phyloP scores from a whole-genome alignment of 2,329 filamentous ascomycete genomes.

The Alternaria metachromatica region DNA sequence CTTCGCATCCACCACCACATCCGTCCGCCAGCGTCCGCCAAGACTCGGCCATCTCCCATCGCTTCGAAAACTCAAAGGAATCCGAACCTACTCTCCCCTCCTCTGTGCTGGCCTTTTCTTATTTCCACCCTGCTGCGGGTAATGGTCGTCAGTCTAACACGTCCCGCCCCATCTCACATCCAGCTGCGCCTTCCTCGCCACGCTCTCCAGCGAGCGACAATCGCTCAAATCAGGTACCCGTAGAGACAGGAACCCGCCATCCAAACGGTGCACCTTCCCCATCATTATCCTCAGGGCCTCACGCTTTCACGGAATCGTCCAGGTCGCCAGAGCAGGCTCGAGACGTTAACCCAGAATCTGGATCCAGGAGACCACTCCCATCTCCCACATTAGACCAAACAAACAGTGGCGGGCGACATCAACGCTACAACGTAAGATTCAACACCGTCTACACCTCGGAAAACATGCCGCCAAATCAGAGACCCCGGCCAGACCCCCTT shows the following conservation, averaged over 20 bases:
- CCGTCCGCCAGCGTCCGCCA: conserved; percentile 19
- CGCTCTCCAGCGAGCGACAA: conserved; percentile 7
- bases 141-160: conserved; percentile 18
- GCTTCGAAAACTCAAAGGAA: conserved; percentile 23
- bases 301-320: conserved; percentile 3
- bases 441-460: conserved; percentile 24
- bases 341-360: conserved; percentile 11
- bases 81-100: conserved; percentile 14
- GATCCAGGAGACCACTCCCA: conserved; percentile 9
- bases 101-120: conserved; percentile 19
- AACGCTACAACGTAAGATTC: conserved; percentile 37
- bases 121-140: conserved; percentile 6
- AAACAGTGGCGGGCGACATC: conserved; percentile 21
- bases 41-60: conserved; percentile 27
- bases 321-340: conserved; percentile 20
- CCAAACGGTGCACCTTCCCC: conserved; percentile 12
- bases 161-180: conserved; percentile 10
- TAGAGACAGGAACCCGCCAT: conserved; percentile 5
- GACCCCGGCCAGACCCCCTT: conserved; percentile 22
- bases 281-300: conserved; percentile 2
- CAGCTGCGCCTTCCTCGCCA: conserved; percentile 12
- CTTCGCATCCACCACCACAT: conserved; percentile 13
- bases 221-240: conserved; percentile 7
- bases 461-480: conserved; percentile 27
- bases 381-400: conserved; percentile 16